These are phyloP conservation scores for Fusarium multiceps DNA, from an alignment of 2,329 filamentous ascomycete genomes.

Conservation along the genomic window DNA sequence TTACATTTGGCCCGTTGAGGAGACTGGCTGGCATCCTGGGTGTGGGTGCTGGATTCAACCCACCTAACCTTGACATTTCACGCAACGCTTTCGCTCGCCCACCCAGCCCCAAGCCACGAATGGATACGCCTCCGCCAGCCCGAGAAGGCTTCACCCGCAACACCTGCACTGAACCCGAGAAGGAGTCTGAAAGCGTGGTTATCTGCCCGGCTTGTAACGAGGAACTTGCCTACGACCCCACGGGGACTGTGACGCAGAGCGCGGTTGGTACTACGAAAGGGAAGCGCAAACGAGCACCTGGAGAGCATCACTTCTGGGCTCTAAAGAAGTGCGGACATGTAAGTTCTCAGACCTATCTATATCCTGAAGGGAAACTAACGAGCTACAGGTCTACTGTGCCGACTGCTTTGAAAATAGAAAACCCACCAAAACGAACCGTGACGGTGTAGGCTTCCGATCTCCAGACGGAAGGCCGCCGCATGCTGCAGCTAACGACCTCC, in stretches of 20 bases:
- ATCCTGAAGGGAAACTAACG: constrained; percentile 8
- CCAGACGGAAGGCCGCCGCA: constrained; percentile 46
- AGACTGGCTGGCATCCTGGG: constrained; percentile 45
- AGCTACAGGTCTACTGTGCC: constrained; percentile 69
- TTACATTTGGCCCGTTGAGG: constrained; percentile 43
- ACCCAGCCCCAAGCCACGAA: constrained; percentile 56
- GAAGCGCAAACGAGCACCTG: constrained; percentile 61
- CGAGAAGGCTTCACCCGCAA: constrained; percentile 84
- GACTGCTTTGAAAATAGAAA: constrained; percentile 69
- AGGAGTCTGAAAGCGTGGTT: constrained; percentile 74
- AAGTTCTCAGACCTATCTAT: constrained; percentile 46
- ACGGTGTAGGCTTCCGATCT: constrained; percentile 55
- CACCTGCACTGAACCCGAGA: constrained; percentile 56
- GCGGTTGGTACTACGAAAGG: constrained; percentile 40
- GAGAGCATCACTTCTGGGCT: constrained; percentile 91
- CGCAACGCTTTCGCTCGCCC: constrained; percentile 50
- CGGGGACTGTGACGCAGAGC: constrained; percentile 46
- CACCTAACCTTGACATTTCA: constrained; percentile 41
- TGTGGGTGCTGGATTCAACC: constrained; percentile 35
- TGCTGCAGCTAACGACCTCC: constrained; percentile 49
- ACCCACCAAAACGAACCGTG: constrained; percentile 50
- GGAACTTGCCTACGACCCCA: constrained; percentile 80
- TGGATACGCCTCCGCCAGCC: constrained; percentile 73
- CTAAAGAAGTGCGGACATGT: constrained; percentile 94
- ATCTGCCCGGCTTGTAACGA: constrained; percentile 89